A percentile compares a stretch with the other conserved stretches of the same genome.
Conservation (phyloP, 177 flowering plant genomes). For the Vitis hybrid region DNA sequence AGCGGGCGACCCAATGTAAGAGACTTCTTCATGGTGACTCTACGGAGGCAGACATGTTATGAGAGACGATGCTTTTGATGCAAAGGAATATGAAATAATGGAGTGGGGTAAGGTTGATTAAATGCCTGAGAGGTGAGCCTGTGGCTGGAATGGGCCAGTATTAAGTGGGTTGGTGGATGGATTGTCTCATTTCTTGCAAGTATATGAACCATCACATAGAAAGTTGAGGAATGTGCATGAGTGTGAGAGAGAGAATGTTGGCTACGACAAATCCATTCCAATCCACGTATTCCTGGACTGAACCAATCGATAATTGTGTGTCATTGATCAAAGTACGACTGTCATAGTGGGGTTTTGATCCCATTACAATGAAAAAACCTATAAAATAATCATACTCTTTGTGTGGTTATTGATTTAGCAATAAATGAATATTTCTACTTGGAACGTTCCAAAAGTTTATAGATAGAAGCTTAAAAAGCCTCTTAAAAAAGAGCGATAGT, state of each 20-base stretch:
- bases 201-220: slow-evolving; percentile 6
- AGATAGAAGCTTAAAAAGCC: no score
- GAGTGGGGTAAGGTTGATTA: slow-evolving; percentile 26
- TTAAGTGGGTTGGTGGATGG: slow-evolving; percentile 27
- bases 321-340: neutral
- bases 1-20: neutral
- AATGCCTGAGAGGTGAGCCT: slow-evolving; percentile 48
- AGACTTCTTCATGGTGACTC: slow-evolving; percentile 27
- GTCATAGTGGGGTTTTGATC: no score
- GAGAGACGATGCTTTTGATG: neutral
- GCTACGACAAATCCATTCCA: slow-evolving; percentile 14
- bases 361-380: no score
- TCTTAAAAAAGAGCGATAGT: no score
- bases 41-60: slow-evolving; percentile 6
- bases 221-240: neutral
- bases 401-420: no score
- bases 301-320: slow-evolving; percentile 21
- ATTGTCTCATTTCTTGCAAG: slow-evolving; percentile 18
- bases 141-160: slow-evolving; percentile 37
- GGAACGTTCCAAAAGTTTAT: no score
- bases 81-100: neutral
- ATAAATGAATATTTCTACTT: no score
- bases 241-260: slow-evolving; percentile 9
- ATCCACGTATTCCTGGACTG: slow-evolving; percentile 9
- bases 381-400: no score